Evolutionary conservation across 169 alveolate species (phyloP), one percentile per base, ranked within the genome.

Genomic region (Theileria annulata): DNA sequence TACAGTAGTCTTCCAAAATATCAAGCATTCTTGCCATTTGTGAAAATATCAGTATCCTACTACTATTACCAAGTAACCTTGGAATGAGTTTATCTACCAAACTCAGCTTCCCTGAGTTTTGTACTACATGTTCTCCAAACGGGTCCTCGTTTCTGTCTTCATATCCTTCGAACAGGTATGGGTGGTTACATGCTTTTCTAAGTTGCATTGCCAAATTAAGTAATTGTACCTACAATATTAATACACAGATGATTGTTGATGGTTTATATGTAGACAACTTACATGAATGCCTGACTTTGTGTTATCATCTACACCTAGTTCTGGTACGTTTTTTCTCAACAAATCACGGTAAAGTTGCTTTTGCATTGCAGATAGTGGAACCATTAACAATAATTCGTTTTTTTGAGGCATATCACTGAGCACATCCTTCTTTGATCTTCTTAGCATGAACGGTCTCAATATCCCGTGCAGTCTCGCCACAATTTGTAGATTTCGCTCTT

Each of bases 181-280:
- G 99, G 86, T 96, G 99, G 80, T 98, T 98, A 84, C 99, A 98
- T 17, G 98, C 98, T 90, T 98, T 98, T 79, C 99, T 94, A 63
- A 98, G 96, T 87, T 98, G 99, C 99, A 98, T 98, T 25, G 97
- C 98, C 75, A 97, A 91, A 85, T 98, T 98, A 95, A 97, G 94
- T 79, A 98, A 88, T 72, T 97, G 98, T 49, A 96, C 95, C 85
- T 96, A 96, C 30, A 71, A 71, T 0, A 54, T 54, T 54, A 5
- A 3, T 54, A 17, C 13, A 54, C 63, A n/a, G 63, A 3, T 54
- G 3, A n/a, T n/a, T 54, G 63, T 17, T 54, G 27, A 17, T n/a
- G n/a, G n/a, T n/a, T 4, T 56, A 27, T 1, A 15, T 56, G 17
- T 21, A 54, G 3, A 12, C 3, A 54, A 54, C 66, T 2, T 15